Evolutionary conservation across 345 rosid species (phyloP).

Genomic region (Luvunga scandens): DNA sequence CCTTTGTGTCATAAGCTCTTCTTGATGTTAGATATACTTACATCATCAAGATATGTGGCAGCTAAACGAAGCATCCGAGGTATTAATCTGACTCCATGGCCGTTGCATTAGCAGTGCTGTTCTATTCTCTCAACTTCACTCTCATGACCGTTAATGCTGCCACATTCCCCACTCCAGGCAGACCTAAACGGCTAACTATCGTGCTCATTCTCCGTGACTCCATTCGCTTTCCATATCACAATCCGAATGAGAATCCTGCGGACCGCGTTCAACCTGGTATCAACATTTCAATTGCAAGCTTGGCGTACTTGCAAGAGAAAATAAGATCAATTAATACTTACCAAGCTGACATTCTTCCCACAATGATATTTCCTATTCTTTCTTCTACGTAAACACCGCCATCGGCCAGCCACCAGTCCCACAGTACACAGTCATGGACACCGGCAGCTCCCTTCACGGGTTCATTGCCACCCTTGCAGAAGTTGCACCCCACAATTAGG

Average conservation of each 20-base stretch:
- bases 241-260: conserved; percentile 12
- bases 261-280: conserved; percentile 19
- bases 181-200: conserved; percentile 8
- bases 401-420: conserved; percentile 56
- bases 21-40: background rate
- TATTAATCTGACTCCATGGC: too few relatives aligned
- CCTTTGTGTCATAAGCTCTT: background rate
- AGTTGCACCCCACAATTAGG: conserved; percentile 20
- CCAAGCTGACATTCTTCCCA: conserved; percentile 30
- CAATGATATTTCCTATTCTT: background rate
- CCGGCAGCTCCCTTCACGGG: conserved; percentile 66
- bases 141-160: background rate
- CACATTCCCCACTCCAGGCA: background rate
- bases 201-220: conserved; percentile 35
- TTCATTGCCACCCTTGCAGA: conserved; percentile 48
- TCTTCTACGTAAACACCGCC: conserved; percentile 43
- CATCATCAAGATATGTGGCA: too few relatives aligned
- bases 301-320: conserved; percentile 23
- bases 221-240: conserved; percentile 24
- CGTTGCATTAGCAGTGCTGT: too few relatives aligned
- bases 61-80: too few relatives aligned
- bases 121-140: too few relatives aligned
- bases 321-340: conserved; percentile 5
- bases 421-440: conserved; percentile 50
- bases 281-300: conserved; percentile 27